Base-by-base conservation (phyloP, 2,329 filamentous ascomycete genomes). In the Phoma sp. region DNA sequence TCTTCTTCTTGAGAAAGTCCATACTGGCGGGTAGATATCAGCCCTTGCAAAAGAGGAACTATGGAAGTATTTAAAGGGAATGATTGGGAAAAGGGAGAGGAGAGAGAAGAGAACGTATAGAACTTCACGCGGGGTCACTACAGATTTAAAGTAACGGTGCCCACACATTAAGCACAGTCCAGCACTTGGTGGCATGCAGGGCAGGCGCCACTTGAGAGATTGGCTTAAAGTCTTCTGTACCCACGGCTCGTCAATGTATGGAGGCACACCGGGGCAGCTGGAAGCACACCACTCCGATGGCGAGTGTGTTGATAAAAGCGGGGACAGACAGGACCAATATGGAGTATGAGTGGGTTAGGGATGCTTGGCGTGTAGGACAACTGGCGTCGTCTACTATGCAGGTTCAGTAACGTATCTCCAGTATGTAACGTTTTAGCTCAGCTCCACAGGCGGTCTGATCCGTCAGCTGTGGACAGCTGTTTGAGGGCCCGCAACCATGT, bases 1-100 rank as follows among this genome's bases (percentile, higher is more conserved):
- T 78, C 60, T 79, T 74, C 58, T 80, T 79, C 67, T 78, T 78
- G 61, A 79, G 73, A 58, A 80, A 80, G 49, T 78, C 78, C 77
- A 80, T 79, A 38, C 7, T 51, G 47, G 43, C 24, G 24, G 40
- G 12, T 21, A 41, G 36, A 25, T 36, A 35, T 10, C 29, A 12
- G 38, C 27, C 57, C 43, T 43, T 51, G 29, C 17, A 17, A 24
- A 37, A 12, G 7, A 32, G 35, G 17, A 17, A 33, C 32, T 27
- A 6, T 37, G 13, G 25, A 25, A 15, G 22, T 17, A 19, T 24
- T 24, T n/a, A 39, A 31, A 29, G 19, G 24, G 29, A 40, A 36
- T 9, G n/a, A 37, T 9, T 27, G 31, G 36, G 39, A 24, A 33
- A 51, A 21, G 37, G n/a, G 41, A 39, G 37, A n/a, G 36, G 43